Percentiles rank a stretch among this genome's conserved stretches.
Evolutionary conservation across 768 basidiomycete genomes (phyloP).

Genomic region (Suillus luteus): DNA sequence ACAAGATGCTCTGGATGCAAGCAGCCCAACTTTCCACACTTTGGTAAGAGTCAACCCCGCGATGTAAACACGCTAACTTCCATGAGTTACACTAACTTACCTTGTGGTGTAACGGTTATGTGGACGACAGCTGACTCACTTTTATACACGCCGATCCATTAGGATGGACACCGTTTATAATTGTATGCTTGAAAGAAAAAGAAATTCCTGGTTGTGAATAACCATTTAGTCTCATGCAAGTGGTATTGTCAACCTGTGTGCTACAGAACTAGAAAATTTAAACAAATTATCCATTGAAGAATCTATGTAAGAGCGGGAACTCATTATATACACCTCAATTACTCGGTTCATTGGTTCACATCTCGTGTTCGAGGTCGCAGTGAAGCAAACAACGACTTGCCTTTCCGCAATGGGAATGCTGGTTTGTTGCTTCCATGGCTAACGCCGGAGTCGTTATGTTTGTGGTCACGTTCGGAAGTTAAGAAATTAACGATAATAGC

Average conservation of each 20-base stretch:
- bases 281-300: neutral
- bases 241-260: neutral
- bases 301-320: neutral
- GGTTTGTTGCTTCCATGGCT: neutral
- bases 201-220: neutral
- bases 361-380: constrained; percentile 18
- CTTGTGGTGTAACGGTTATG: too few species aligned
- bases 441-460: constrained; percentile 22
- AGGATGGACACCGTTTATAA: neutral
- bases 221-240: neutral
- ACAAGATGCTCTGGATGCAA: neutral
- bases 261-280: neutral
- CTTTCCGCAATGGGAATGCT: constrained; percentile 20
- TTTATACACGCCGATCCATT: too few species aligned
- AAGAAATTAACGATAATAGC: constrained; percentile 63
- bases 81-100: too few species aligned
- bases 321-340: neutral
- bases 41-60: neutral
- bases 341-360: neutral
- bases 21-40: neutral
- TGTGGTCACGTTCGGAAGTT: constrained; percentile 49
- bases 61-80: too few species aligned
- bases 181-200: neutral
- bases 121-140: too few species aligned
- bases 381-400: constrained; percentile 30